Percentiles rank a stretch among this genome's conserved stretches.
phyloP scores from a whole-genome alignment of 148 eudicot genomes.

The Gaultheria prostrata region DNA sequence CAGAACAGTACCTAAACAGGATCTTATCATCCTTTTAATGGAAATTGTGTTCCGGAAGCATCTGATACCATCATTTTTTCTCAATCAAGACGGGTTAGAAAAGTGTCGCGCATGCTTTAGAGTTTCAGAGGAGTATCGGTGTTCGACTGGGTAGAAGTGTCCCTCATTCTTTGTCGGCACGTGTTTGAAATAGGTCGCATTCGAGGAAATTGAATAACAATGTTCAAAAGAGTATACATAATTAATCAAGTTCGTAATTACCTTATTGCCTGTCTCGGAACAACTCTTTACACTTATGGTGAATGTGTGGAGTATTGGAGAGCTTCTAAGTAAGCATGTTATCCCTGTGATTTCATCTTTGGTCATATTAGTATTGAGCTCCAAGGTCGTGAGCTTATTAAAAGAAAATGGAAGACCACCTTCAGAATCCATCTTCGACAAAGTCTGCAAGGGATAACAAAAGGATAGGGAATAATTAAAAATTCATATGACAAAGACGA shows the following conservation, averaged over 20 bases:
- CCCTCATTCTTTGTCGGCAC: neutral
- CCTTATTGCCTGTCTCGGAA: neutral
- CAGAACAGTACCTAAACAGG: too few relatives aligned
- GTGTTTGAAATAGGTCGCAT: neutral
- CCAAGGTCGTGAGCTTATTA: neutral
- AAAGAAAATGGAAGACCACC: constrained; percentile 1
- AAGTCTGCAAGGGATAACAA: neutral
- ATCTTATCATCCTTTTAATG: too few relatives aligned
- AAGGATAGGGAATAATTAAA: neutral
- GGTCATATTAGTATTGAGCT: neutral
- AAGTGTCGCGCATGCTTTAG: too few relatives aligned
- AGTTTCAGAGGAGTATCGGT: neutral
- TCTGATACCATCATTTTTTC: too few relatives aligned
- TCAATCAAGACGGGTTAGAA: too few relatives aligned
- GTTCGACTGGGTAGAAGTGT: neutral
- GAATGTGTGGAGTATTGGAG: neutral
- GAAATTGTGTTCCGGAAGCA: too few relatives aligned
- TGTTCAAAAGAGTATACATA: neutral
- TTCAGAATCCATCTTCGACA: neutral
- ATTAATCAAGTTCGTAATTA: neutral
- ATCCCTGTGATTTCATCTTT: neutral
- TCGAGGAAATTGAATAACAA: neutral
- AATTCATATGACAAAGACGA: too few relatives aligned
- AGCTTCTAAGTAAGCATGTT: neutral
- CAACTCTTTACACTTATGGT: neutral